Base-by-base conservation (phyloP, 2,329 filamentous ascomycete genomes). In the Dothistroma pini region DNA sequence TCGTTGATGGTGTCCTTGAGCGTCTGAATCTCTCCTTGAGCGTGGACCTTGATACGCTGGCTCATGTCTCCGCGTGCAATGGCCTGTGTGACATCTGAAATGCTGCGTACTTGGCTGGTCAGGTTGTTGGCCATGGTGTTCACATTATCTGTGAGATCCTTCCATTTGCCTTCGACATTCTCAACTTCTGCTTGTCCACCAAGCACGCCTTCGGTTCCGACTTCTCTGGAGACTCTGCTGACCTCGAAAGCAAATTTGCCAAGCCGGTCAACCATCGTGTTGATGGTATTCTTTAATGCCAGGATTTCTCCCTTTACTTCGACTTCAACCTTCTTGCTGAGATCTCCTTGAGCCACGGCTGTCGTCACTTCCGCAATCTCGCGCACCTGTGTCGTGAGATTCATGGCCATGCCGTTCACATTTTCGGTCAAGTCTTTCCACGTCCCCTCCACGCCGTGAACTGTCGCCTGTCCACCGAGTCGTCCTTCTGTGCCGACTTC, bases 1-100 rank as follows among this genome's bases (percentile, higher is more conserved):
- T 97, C 93, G 75, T 97, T 97, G 80, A 97, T 96, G 49, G 93
- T 97, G 72, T 96, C 91, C 75, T 97, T 97, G 56, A 97, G 80
- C 2, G 96, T 88, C 66, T 95, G 85, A 66, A 97, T 96, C 77
- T 97, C 93, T 77, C 93, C 93, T 76, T 93, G 92, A 57, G 93
- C 93, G 70, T 96, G 89, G 8, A 97, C 93, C 67, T 96, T 90
- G 70, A 97, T 96, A 79, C 95, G 95, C 76, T 93, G 90, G 76
- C 90, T 96, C 86, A 97, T 91, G 77, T 97, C 91, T 72, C 93
- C 93, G 73, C 95, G 92, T 66, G 93, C 93, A 76, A 96, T 96
- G 67, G 93, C 92, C 76, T 96, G 92, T 1, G 92, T 96, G 71
- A 96, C 93, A 59, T 92, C 90, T 0, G 93, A 97, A 62, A 96